These are phyloP conservation scores for Carallia pectinifolia DNA, from an alignment of 345 rosid species.

Conservation along the genomic window DNA sequence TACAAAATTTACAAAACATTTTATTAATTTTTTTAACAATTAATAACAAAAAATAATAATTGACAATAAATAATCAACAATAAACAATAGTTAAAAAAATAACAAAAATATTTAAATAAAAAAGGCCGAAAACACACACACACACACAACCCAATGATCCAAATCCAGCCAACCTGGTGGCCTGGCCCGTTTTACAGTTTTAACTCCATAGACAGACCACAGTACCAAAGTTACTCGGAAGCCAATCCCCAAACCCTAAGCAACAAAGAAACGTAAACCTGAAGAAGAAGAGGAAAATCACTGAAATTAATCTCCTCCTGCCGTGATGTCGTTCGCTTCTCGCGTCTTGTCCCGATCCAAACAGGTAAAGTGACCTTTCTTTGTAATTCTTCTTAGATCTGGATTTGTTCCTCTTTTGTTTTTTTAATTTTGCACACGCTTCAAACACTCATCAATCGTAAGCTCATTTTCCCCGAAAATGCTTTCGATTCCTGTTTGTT, in stretches of 20 bases:
- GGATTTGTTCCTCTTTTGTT: no score
- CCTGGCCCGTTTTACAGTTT: no score
- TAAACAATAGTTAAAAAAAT: no score
- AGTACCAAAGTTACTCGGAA: background rate
- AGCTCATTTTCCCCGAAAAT: background rate
- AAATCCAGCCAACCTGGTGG: no score
- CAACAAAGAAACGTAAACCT: no score
- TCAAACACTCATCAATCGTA: background rate
- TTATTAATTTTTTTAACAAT: no score
- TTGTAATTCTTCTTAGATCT: background rate
- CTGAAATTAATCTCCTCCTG: background rate
- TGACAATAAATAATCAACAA: no score
- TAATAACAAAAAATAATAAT: no score
- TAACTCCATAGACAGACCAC: background rate
- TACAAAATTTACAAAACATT: no score
- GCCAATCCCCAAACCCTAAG: slow-evolving; percentile 1
- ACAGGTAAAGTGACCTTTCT: slow-evolving; percentile 45
- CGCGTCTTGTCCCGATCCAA: slow-evolving; percentile 73
- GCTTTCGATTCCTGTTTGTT: background rate
- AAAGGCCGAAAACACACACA: no score
- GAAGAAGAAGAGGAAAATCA: background rate
- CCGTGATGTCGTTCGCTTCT: slow-evolving; percentile 65
- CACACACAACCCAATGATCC: no score
- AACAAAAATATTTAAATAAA: no score
- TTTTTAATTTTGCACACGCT: background rate